A percentile compares a stretch with the other conserved stretches of the same genome.
These are phyloP conservation scores for Tricholomella constricta DNA, from an alignment of 768 basidiomycete species.

Conservation along the genomic window DNA sequence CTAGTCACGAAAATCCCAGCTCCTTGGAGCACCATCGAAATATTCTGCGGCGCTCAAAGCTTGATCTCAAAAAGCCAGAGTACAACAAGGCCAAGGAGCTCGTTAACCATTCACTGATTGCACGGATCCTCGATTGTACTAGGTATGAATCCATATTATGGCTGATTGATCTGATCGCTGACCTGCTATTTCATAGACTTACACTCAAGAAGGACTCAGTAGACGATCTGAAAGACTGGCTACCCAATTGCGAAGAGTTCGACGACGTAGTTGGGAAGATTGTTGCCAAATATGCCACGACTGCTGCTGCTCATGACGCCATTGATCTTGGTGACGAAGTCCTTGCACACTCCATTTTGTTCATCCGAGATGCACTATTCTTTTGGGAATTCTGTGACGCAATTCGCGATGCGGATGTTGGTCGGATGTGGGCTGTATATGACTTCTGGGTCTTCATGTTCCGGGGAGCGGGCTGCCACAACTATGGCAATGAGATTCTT, in stretches of 20 bases:
- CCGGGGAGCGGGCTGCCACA: constrained; percentile 15
- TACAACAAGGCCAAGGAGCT: background rate
- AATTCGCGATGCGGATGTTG: constrained; percentile 17
- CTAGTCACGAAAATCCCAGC: constrained; percentile 10
- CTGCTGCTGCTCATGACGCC: constrained; percentile 12
- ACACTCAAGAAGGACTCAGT: too few relatives aligned
- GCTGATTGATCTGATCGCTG: too few relatives aligned
- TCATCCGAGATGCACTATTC: constrained; percentile 13
- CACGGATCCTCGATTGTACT: background rate
- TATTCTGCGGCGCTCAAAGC: constrained; percentile 5
- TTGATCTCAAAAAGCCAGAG: constrained; percentile 15
- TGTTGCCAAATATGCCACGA: background rate
- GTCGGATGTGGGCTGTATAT: constrained; percentile 15
- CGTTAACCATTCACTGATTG: constrained; percentile 1
- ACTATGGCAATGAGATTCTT: constrained; percentile 16
- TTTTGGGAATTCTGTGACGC: constrained; percentile 20
- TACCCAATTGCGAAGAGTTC: too few relatives aligned
- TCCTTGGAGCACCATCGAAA: constrained; percentile 13
- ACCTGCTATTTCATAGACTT: too few relatives aligned
- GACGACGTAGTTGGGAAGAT: constrained; percentile 3
- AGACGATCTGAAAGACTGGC: too few relatives aligned
- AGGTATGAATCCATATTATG: background rate
- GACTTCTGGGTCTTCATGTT: constrained; percentile 19
- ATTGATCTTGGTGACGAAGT: constrained; percentile 9
- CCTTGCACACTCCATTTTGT: constrained; percentile 14